Conservation (phyloP, 805 yeast genomes). For the Cyberlindnera xylosilytica region DNA sequence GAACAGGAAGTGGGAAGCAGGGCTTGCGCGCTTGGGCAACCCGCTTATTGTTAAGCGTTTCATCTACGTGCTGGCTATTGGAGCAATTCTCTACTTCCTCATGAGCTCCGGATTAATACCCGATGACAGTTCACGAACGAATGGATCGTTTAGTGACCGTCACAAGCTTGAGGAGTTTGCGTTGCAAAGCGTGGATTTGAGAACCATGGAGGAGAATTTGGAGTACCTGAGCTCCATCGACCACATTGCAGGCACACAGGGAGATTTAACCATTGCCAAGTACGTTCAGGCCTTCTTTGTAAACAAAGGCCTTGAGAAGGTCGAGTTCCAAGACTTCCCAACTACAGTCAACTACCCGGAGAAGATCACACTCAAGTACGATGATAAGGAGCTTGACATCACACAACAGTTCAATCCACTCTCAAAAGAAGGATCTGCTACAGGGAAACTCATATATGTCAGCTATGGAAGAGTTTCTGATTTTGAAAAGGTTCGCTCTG, state of each 20-base stretch:
- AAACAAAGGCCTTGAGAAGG: slow-evolving; percentile 51
- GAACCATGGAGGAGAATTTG: slow-evolving; percentile 28
- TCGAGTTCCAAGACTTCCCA: slow-evolving; percentile 48
- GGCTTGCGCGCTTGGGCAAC: slow-evolving; percentile 69
- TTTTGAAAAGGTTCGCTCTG: slow-evolving; percentile 37
- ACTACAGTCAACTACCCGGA: slow-evolving; percentile 69
- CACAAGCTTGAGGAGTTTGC: slow-evolving; percentile 48
- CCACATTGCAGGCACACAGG: slow-evolving; percentile 85
- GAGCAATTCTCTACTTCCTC: slow-evolving; percentile 53
- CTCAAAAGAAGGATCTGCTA: slow-evolving; percentile 53
- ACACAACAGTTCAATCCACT: slow-evolving; percentile 64
- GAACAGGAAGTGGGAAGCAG: slow-evolving; percentile 48
- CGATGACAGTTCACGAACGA: slow-evolving; percentile 33
- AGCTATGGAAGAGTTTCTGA: slow-evolving; percentile 65
- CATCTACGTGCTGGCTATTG: slow-evolving; percentile 63
- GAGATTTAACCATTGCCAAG: slow-evolving; percentile 69
- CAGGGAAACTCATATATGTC: slow-evolving; percentile 56
- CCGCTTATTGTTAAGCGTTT: slow-evolving; percentile 80
- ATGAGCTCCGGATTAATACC: slow-evolving; percentile 57
- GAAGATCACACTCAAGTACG: slow-evolving; percentile 23
- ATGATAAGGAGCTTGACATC: slow-evolving; percentile 27
- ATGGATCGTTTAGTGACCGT: slow-evolving; percentile 65
- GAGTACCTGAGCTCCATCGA: slow-evolving; percentile 43
- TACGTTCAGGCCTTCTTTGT: slow-evolving; percentile 59
- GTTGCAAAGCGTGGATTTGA: slow-evolving; percentile 48